phyloP scores from a whole-genome alignment of 352 stramenopile species.

The Globisporangium spiculum region DNA sequence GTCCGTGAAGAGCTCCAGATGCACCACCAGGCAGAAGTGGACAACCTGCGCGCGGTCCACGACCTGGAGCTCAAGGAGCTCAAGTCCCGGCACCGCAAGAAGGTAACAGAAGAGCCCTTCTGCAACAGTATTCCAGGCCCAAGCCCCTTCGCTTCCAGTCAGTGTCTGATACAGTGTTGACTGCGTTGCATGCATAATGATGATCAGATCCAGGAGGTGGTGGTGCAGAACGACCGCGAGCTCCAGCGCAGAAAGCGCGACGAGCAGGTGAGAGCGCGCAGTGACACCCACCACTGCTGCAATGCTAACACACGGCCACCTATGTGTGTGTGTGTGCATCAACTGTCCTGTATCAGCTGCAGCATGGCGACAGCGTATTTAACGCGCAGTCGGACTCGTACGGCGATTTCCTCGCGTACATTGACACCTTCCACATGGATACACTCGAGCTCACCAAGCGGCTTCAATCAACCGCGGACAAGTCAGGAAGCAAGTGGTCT shows the following conservation, averaged over 20 bases:
- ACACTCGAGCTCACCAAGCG: slow-evolving; percentile 33
- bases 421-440: slow-evolving; percentile 64
- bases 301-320: not conserved
- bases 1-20: slow-evolving; percentile 28
- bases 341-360: not conserved
- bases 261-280: slow-evolving; percentile 16
- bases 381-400: slow-evolving; percentile 39
- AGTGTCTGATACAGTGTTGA: not conserved
- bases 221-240: slow-evolving; percentile 44
- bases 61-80: slow-evolving; percentile 48
- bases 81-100: slow-evolving; percentile 44
- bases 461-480: not conserved
- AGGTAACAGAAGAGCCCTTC: slow-evolving; percentile 20
- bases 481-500: not conserved
- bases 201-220: slow-evolving; percentile 24
- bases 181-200: not conserved
- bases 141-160: not conserved
- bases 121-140: not conserved
- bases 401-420: slow-evolving; percentile 59
- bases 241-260: slow-evolving; percentile 36
- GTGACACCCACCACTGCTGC: not conserved
- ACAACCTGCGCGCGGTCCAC: slow-evolving; percentile 45
- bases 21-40: slow-evolving; percentile 42
- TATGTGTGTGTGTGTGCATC: not conserved
- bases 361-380: slow-evolving; percentile 19